These are phyloP conservation scores for Cadophora sp. DNA, from an alignment of 2,329 filamentous ascomycete genomes.

Conservation along the genomic window DNA sequence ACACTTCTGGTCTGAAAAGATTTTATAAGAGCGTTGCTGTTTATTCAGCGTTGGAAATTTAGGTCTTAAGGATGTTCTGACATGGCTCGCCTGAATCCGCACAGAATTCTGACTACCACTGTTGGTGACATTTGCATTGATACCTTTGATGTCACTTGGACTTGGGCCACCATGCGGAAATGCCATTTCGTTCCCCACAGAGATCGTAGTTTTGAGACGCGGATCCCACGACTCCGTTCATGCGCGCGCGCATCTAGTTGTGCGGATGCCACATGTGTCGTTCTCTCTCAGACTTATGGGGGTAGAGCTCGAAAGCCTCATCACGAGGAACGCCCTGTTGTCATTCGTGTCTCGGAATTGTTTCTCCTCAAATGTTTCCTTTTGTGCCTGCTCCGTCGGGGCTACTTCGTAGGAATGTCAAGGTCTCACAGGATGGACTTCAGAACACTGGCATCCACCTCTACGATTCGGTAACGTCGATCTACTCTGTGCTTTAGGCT, in stretches of 20 bases:
- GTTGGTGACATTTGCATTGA: too few relatives aligned
- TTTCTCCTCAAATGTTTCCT: neutral
- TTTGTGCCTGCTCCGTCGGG: neutral
- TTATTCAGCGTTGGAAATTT: too few relatives aligned
- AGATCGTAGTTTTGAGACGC: slow-evolving; percentile 3
- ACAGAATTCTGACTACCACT: too few relatives aligned
- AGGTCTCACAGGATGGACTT: neutral
- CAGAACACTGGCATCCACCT: neutral
- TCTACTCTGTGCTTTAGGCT: too few relatives aligned
- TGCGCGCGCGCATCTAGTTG: neutral
- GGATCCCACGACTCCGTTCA: neutral
- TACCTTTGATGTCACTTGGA: neutral
- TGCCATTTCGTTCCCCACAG: slow-evolving; percentile 16
- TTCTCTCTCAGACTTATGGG: neutral
- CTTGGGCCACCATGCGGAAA: neutral
- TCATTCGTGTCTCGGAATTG: slow-evolving; percentile 1
- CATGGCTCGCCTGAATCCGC: too few relatives aligned
- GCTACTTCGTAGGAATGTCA: neutral
- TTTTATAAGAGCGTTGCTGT: too few relatives aligned
- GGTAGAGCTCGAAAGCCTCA: neutral
- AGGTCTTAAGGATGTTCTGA: too few relatives aligned
- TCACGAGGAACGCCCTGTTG: neutral
- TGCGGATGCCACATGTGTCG: neutral
- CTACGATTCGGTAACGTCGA: too few relatives aligned
- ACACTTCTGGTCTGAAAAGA: too few relatives aligned